Conservation (phyloP, 345 rosid species). For the Corchorus olitorius region DNA sequence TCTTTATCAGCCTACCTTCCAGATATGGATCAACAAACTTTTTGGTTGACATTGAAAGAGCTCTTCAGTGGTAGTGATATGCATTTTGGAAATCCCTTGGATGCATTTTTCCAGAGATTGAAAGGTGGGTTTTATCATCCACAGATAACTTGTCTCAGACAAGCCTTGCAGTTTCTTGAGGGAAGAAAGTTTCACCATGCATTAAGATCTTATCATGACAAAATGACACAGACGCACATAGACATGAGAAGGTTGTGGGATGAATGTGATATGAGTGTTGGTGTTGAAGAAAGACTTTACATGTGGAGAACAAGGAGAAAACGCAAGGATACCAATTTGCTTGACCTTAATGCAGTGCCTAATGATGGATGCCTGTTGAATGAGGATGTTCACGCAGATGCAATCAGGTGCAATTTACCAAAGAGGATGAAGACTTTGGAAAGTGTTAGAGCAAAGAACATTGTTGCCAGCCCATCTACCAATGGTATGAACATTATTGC, state of each 20-base stretch:
- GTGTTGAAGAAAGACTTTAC: conserved; percentile 40
- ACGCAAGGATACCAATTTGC: conserved; percentile 36
- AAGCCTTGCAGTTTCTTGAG: conserved; percentile 43
- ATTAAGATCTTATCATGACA: conserved; percentile 54
- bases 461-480: conserved; percentile 25
- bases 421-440: conserved; percentile 33
- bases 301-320: conserved; percentile 51
- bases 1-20: conserved; percentile 59
- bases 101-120: conserved; percentile 52
- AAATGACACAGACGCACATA: conserved; percentile 40
- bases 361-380: conserved; percentile 33
- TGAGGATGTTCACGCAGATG: conserved; percentile 36
- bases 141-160: conserved; percentile 43
- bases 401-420: conserved; percentile 23
- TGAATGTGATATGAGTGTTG: conserved; percentile 33
- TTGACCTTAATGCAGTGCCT: conserved; percentile 63
- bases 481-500: conserved; percentile 27
- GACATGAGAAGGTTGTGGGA: conserved; percentile 53
- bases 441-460: conserved; percentile 28
- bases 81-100: conserved; percentile 63
- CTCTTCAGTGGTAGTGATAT: conserved; percentile 56
- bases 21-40: conserved; percentile 64
- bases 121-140: conserved; percentile 65
- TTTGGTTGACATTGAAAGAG: conserved; percentile 52
- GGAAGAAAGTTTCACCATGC: conserved; percentile 49